Evolutionary conservation across 768 basidiomycete genomes (phyloP), one percentile per base, ranked within the genome.

Genomic region (Pisolithus marmoratus): DNA sequence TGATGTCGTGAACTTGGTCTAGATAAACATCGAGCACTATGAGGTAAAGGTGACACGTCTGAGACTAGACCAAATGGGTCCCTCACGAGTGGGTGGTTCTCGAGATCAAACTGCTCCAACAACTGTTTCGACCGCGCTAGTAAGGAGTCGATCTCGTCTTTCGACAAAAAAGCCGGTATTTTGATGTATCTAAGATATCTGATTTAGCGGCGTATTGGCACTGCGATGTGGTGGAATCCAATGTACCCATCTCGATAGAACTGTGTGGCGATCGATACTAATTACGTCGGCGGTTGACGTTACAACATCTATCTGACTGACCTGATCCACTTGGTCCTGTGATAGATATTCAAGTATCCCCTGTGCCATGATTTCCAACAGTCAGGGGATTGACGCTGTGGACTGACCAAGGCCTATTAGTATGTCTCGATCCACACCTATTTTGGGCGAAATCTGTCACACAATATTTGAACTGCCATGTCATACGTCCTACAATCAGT

Each of bases 1-100:
- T 5, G 67, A 69, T 0, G 93, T 94, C 15, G 87, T 89, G 70
- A 99, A 99, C 63, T 83, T 88, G 12, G 94, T 98, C 93, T 93
- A 38, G 34, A 1, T 31, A 37, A 40, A 43, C 6, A 17, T 29
- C 2, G 29, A 29, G 29, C 29, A 29, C 8, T 8, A 9, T 8
- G 8, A 29, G 27, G 1, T 5, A 27, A 19, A 31, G 26, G 24
- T n/a, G 46, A 15, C 2, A 4, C 8, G 26, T 8, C 26, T 15
- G 15, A 14, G 34, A 12, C 34, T 34, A 34, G 34, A 34, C 4
- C 12, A 34, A 34, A 34, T 1, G 12, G 11, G 34, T 5, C 14
- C 34, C 80, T 54, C 54, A 92, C 93, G 63, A 85, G 67, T 2
- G 96, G 94, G 66, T 97, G 95, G 34, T 81, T 77, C 27, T 83